Evolutionary conservation across 305 asterid genomes (phyloP), one percentile per base, ranked within the genome.

Genomic region (Fraxinus nigra): DNA sequence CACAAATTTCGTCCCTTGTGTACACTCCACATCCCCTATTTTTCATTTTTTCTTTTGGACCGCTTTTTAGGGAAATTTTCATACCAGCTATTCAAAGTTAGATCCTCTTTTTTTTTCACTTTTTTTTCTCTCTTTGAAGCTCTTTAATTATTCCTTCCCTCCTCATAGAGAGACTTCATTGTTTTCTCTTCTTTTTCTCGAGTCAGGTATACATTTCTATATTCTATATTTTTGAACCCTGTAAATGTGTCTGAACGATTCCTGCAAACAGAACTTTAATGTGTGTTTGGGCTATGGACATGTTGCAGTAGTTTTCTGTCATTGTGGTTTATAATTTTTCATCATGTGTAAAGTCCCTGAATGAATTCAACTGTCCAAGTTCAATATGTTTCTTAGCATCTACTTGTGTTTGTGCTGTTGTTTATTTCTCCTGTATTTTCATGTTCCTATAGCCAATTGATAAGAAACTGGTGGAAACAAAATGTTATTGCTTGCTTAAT

Each of bases 181-280:
- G n/a, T n/a, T n/a, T n/a, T n/a, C n/a, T n/a, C n/a, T n/a, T n/a
- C n/a, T n/a, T n/a, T n/a, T n/a, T n/a, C n/a, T n/a, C n/a, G n/a
- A n/a, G n/a, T n/a, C n/a, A n/a, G n/a, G n/a, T n/a, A n/a, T n/a
- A n/a, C n/a, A n/a, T n/a, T n/a, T n/a, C n/a, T n/a, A n/a, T n/a
- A n/a, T 80, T 48, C 74, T 67, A 2, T 76, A 76, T 43, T 18
- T 78, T 78, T 82, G 69, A 67, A 30, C 37, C 38, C 33, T 26
- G 37, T 65, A 28, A 67, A 28, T 67, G 37, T 67, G 7, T 67
- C n/a, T 13, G 35, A 26, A 28, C 18, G 37, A 67, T 67, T 26
- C 26, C 75, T 10, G 75, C 22, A 67, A 67, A 67, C n/a, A 32
- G 38, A 28, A 67, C 75, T 67, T 24, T 30, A 7, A 67, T 22